Percentiles rank a stretch among this genome's conserved stretches.
These are phyloP conservation scores for Basidiobolus meristosporus DNA, from an alignment of 371 early-diverging fungal genomes.

Conservation along the genomic window DNA sequence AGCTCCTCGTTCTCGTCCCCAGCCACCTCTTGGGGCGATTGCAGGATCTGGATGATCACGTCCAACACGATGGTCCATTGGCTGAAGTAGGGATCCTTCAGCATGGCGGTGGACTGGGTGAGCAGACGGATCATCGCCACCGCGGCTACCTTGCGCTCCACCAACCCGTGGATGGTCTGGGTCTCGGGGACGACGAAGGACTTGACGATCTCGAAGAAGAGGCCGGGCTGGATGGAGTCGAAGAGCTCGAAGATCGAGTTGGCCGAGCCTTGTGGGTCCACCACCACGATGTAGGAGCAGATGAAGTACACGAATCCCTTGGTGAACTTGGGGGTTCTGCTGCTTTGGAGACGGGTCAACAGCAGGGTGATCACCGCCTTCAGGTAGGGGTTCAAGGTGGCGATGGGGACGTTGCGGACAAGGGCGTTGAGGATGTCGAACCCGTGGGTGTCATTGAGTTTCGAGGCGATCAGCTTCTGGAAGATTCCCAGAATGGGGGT, in stretches of 20 bases:
- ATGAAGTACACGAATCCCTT: slow-evolving; percentile 63
- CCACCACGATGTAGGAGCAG: slow-evolving; percentile 37
- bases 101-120: slow-evolving; percentile 23
- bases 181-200: slow-evolving; percentile 51
- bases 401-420: slow-evolving; percentile 35
- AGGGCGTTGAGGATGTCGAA: slow-evolving; percentile 61
- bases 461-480: slow-evolving; percentile 77
- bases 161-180: slow-evolving; percentile 28
- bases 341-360: slow-evolving; percentile 49
- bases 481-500: slow-evolving; percentile 81
- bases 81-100: slow-evolving; percentile 7
- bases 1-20: slow-evolving; percentile 45
- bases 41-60: slow-evolving; percentile 5
- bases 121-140: slow-evolving; percentile 42
- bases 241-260: slow-evolving; percentile 46
- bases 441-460: slow-evolving; percentile 66
- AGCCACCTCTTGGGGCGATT: slow-evolving; percentile 10
- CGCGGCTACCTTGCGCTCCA: slow-evolving; percentile 50
- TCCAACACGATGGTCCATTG: not conserved
- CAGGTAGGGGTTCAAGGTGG: slow-evolving; percentile 32
- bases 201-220: slow-evolving; percentile 50
- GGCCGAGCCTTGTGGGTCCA: slow-evolving; percentile 30
- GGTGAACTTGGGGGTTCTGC: slow-evolving; percentile 58
- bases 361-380: slow-evolving; percentile 57
- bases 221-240: slow-evolving; percentile 56